Evolutionary conservation across 208 protist genomes (phyloP).

Genomic region (Leishmania guyanensis): DNA sequence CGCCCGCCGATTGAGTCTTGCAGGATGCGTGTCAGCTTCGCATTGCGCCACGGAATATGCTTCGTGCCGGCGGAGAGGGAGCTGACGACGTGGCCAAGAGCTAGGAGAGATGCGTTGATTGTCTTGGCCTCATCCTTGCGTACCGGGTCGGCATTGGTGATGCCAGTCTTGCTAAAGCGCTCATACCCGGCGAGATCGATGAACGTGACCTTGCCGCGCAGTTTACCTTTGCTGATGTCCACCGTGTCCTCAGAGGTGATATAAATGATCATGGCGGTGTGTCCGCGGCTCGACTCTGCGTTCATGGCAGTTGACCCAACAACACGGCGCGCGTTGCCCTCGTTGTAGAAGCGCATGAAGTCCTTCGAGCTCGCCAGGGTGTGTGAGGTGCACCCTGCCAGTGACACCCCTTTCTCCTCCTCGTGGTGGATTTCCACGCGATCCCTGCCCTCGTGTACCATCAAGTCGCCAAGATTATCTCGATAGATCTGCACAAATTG

Average conservation of each 20-base stretch:
- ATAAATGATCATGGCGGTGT: constrained; percentile 83
- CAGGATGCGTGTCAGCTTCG: constrained; percentile 93
- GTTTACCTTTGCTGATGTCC: constrained; percentile 48
- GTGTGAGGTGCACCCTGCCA: constrained; percentile 74
- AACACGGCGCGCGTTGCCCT: constrained; percentile 80
- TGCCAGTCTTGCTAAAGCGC: constrained; percentile 90
- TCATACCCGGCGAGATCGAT: constrained; percentile 92
- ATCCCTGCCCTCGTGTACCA: constrained; percentile 65
- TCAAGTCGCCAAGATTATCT: constrained; percentile 85
- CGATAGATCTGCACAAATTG: constrained; percentile 93
- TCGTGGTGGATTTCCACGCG: constrained; percentile 82
- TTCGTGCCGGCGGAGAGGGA: constrained; percentile 66
- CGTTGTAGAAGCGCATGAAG: constrained; percentile 87
- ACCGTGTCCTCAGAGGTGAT: constrained; percentile 63
- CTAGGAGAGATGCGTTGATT: constrained; percentile 89
- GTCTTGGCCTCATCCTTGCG: constrained; percentile 91
- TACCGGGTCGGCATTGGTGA: constrained; percentile 72
- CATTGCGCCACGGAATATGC: constrained; percentile 91
- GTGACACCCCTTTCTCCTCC: constrained; percentile 63
- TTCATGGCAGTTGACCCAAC: constrained; percentile 92
- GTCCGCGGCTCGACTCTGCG: constrained; percentile 87
- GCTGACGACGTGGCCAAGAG: constrained; percentile 85
- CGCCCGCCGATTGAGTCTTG: constrained; percentile 93
- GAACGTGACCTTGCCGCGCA: constrained; percentile 87
- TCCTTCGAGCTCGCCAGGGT: constrained; percentile 51